A percentile compares a stretch with the other conserved stretches of the same genome.
Conservation (phyloP, 768 basidiomycete genomes). For the Amanita fuliginea region DNA sequence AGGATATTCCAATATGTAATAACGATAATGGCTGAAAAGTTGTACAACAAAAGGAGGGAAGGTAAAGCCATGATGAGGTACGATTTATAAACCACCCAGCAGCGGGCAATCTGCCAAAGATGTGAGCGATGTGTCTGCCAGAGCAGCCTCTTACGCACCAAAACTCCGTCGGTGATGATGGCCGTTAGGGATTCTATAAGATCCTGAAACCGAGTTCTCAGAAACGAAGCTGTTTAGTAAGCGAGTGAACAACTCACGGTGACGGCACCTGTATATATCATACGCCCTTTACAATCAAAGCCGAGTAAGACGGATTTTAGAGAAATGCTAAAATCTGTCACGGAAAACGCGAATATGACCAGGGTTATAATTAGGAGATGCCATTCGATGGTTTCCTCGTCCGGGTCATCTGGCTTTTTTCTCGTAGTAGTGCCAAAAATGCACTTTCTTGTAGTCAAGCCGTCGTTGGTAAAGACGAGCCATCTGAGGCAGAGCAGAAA, state of each 20-base stretch:
- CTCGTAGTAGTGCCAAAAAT: no score
- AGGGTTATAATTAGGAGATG: neutral
- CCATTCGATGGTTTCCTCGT: neutral
- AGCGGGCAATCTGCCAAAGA: neutral
- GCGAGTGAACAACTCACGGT: neutral
- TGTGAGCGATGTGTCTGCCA: neutral
- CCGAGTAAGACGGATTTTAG: neutral
- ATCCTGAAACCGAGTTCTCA: neutral
- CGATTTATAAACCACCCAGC: constrained; percentile 2
- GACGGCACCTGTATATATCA: neutral
- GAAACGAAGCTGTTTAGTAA: neutral
- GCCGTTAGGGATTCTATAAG: neutral
- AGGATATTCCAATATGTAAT: neutral
- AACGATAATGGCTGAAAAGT: neutral
- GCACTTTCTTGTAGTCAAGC: neutral
- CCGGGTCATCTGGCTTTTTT: no score
- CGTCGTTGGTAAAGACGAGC: neutral
- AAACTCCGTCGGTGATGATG: neutral
- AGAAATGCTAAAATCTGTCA: neutral
- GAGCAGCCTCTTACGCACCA: neutral
- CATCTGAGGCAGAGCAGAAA: constrained; percentile 1
- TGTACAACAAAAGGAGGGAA: neutral
- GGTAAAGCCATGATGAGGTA: neutral
- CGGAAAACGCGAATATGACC: neutral
- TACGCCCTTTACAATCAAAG: neutral